These are phyloP conservation scores for Salix viminalis DNA, from an alignment of 345 rosid genomes.

Conservation along the genomic window DNA sequence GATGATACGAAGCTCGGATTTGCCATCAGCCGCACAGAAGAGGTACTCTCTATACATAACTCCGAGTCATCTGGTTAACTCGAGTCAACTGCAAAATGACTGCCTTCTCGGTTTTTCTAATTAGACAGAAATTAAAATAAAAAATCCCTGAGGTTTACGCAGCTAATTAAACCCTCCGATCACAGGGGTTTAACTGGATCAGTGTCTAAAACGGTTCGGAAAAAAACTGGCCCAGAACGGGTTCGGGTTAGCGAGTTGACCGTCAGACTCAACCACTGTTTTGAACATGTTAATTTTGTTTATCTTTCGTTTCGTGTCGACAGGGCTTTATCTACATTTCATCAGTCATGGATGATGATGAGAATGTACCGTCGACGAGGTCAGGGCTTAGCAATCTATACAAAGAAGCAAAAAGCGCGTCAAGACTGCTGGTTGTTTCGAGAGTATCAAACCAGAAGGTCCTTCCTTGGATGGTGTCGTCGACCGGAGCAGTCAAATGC, in stretches of 20 bases:
- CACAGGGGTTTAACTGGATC: too few species aligned
- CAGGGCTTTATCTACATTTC: constrained; percentile 95
- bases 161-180: too few species aligned
- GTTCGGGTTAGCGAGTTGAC: too few species aligned
- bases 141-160: too few species aligned
- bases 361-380: constrained; percentile 58
- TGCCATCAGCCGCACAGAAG: constrained; percentile 97
- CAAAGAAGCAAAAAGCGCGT: constrained; percentile 55
- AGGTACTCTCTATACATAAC: constrained; percentile 38
- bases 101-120: too few species aligned
- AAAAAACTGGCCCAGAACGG: too few species aligned
- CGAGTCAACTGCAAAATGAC: too few species aligned
- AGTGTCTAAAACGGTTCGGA: too few species aligned
- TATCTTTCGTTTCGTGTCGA: neutral
- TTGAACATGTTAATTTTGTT: neutral
- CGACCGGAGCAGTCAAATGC: constrained; percentile 85
- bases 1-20: constrained; percentile 84
- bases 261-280: neutral
- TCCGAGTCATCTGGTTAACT: neutral
- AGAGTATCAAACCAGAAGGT: constrained; percentile 78
- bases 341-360: constrained; percentile 65
- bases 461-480: constrained; percentile 85
- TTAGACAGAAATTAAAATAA: too few species aligned
- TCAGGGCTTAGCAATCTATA: constrained; percentile 64
- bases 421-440: constrained; percentile 60